These are phyloP conservation scores for Sugiyamaella lignohabitans DNA, from an alignment of 805 yeast species.

Conservation along the genomic window DNA sequence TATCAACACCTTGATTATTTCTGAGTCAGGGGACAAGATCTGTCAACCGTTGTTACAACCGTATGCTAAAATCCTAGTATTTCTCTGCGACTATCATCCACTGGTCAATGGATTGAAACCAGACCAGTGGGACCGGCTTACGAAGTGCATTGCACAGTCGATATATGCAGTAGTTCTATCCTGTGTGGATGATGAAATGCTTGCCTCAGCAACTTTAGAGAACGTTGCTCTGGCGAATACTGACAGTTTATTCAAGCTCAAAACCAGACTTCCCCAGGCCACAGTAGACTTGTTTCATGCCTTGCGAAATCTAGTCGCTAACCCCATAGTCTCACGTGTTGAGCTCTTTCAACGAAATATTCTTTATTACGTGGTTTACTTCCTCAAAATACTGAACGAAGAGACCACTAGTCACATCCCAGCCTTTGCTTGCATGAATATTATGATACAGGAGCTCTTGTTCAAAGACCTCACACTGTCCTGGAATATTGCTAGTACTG, in stretches of 20 bases:
- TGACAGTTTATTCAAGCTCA: no score
- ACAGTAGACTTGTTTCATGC: slow-evolving; percentile 4
- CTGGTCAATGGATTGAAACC: slow-evolving; percentile 19
- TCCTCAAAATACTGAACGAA: slow-evolving; percentile 4
- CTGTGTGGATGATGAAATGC: not conserved
- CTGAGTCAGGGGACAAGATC: not conserved
- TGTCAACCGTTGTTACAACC: slow-evolving; percentile 16
- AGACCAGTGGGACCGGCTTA: slow-evolving; percentile 6
- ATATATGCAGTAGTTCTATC: not conserved
- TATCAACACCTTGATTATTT: slow-evolving; percentile 1
- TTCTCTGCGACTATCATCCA: slow-evolving; percentile 16
- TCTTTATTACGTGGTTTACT: not conserved
- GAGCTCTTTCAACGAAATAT: not conserved
- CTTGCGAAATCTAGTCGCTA: not conserved
- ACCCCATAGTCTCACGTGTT: not conserved
- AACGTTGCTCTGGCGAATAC: no score
- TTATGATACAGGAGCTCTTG: slow-evolving; percentile 1
- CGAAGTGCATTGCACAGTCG: not conserved
- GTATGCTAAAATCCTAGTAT: slow-evolving; percentile 15
- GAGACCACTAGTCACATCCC: slow-evolving; percentile 10
- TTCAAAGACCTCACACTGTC: slow-evolving; percentile 2
- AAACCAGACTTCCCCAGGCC: slow-evolving; percentile 9
- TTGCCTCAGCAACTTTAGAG: not conserved
- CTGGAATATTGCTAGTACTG: not conserved
- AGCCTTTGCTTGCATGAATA: slow-evolving; percentile 4